These are phyloP conservation scores for Nemania abortiva DNA, from an alignment of 2,329 filamentous ascomycete genomes.

Conservation along the genomic window DNA sequence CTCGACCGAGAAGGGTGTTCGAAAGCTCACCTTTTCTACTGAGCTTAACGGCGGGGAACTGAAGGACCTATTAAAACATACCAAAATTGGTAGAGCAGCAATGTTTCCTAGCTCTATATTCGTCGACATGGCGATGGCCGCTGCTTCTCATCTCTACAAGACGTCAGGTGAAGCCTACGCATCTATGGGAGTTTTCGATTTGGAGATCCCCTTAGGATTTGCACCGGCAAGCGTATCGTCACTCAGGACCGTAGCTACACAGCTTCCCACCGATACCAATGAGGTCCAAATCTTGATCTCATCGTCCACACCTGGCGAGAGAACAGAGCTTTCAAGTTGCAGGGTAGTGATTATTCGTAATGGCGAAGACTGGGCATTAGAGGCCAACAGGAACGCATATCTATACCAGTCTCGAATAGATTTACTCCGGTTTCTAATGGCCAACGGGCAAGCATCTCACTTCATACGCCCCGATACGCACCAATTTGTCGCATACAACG, in stretches of 20 bases:
- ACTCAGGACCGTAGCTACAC: slow-evolving; percentile 13
- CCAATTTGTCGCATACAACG: slow-evolving; percentile 9
- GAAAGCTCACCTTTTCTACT: slow-evolving; percentile 11
- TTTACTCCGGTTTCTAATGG: slow-evolving; percentile 40
- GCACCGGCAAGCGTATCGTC: background rate
- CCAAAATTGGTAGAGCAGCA: background rate
- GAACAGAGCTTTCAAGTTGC: slow-evolving; percentile 6
- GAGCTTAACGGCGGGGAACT: background rate
- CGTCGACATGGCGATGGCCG: slow-evolving; percentile 15
- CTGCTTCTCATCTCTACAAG: slow-evolving; percentile 15
- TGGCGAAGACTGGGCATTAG: slow-evolving; percentile 19
- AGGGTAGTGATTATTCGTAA: slow-evolving; percentile 8
- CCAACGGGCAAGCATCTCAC: slow-evolving; percentile 36
- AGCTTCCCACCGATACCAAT: slow-evolving; percentile 5
- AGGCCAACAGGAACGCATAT: slow-evolving; percentile 24
- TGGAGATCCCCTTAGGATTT: background rate
- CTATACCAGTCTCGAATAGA: slow-evolving; percentile 48
- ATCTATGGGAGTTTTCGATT: slow-evolving; percentile 12
- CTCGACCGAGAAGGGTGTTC: slow-evolving; percentile 14
- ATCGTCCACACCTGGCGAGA: background rate
- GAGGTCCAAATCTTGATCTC: slow-evolving; percentile 11
- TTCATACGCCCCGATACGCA: background rate
- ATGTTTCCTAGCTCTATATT: slow-evolving; percentile 2
- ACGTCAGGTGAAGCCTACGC: background rate
- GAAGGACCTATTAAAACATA: background rate